Evolutionary conservation across 2,329 filamentous ascomycete species (phyloP), one percentile per base, ranked within the genome.

Genomic region (Blastomyces parvus): DNA sequence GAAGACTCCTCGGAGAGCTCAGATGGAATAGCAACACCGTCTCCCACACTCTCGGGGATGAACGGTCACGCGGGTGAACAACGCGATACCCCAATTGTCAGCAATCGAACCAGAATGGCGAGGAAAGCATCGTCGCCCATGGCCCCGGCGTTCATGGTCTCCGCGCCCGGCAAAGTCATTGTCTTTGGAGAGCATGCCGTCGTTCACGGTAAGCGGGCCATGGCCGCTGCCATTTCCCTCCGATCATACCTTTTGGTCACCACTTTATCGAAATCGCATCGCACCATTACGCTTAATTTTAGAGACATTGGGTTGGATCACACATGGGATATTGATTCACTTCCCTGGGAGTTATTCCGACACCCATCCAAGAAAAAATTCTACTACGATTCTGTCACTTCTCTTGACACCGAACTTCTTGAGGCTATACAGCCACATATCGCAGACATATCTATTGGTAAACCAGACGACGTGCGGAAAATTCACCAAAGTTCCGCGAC

Each of bases 131-230:
- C 79, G 27, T 83, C 83, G 59, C 84, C 86, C 0, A 83, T 88
- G 79, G 83, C 94, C 78, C 92, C 93, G 53, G 81, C 92, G 65
- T 99, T 99, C 74, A 96, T 99, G 90, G 92, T 97, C 63, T 97
- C 94, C 19, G 93, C 95, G 2, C 94, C 94, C 0, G 95, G 93
- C 67, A 99, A 99, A 76, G 94, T 97, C 73, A 99, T 99, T 74
- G 90, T 97, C 61, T 97, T 93, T 78, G 94, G 94, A 68, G 94
- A 99, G 76, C 94, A 99, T 79, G 89, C 94, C 2, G 94, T 97
- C n/a, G 94, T 99, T 25, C 86, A 99, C 73, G 92, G 92, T 73
- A 97, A 97, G 88, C 86, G 91, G 69, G 93, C 94, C 64, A 93
- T 99, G 76, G 94, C 94, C 61, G 95, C 94, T 30, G 88, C 94